phyloP scores from a whole-genome alignment of 2,329 filamentous ascomycete species.

The Monilinia aucupariae region DNA sequence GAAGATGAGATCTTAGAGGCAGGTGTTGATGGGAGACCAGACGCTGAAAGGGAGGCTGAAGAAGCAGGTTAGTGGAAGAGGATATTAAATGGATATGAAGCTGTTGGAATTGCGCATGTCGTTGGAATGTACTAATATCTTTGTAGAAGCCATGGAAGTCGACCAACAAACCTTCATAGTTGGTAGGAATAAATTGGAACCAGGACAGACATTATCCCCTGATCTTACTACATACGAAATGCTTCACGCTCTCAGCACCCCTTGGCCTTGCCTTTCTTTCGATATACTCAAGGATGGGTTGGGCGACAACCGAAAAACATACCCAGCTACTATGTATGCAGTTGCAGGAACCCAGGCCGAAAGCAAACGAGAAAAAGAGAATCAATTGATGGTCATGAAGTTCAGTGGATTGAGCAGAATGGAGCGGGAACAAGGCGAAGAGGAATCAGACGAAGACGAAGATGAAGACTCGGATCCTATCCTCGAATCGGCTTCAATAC shows the following conservation, averaged over 20 bases:
- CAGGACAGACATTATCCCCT: slow-evolving; percentile 84
- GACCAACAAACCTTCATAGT: slow-evolving; percentile 95
- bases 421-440: slow-evolving; percentile 63
- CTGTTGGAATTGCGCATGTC: not conserved
- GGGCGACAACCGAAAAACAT: slow-evolving; percentile 85
- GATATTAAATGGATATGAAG: not conserved
- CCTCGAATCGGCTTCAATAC: slow-evolving; percentile 85
- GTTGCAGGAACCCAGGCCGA: slow-evolving; percentile 94
- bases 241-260: slow-evolving; percentile 88
- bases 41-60: slow-evolving; percentile 87
- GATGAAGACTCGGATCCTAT: slow-evolving; percentile 78
- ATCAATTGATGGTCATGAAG: slow-evolving; percentile 93
- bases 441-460: slow-evolving; percentile 65
- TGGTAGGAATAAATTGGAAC: slow-evolving; percentile 82
- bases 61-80: slow-evolving; percentile 56
- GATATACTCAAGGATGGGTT: slow-evolving; percentile 83
- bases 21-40: slow-evolving; percentile 85
- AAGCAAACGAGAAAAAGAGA: slow-evolving; percentile 67
- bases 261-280: slow-evolving; percentile 96
- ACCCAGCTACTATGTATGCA: slow-evolving; percentile 91
- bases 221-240: slow-evolving; percentile 96
- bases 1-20: slow-evolving; percentile 91
- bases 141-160: slow-evolving; percentile 75
- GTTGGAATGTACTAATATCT: slow-evolving; percentile 22
- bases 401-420: slow-evolving; percentile 86